Evolutionary conservation across 441 rosid species (phyloP).

Genomic region (Pelargonium australe): DNA sequence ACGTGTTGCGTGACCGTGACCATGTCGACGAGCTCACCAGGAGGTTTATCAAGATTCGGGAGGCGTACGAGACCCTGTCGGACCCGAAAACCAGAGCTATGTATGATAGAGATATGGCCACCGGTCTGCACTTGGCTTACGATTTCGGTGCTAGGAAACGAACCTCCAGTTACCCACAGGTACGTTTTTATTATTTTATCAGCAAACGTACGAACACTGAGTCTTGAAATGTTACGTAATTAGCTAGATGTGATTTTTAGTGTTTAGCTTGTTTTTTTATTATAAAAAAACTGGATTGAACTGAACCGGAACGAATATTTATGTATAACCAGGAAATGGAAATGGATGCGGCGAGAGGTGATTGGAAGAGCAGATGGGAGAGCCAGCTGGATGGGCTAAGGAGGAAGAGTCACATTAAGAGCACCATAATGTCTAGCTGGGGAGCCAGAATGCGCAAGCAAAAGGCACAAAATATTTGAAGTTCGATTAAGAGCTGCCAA

Average conservation of each 20-base stretch:
- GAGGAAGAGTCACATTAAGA: neutral
- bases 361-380: neutral
- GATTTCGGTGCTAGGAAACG: neutral
- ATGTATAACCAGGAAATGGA: neutral
- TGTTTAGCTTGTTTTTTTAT: no score
- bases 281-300: neutral
- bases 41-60: conserved; percentile 14
- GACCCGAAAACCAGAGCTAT: conserved; percentile 9
- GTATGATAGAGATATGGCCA: conserved; percentile 12
- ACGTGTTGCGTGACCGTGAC: conserved; percentile 8
- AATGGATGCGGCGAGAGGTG: neutral
- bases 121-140: neutral
- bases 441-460: no score
- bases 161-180: neutral
- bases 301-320: neutral
- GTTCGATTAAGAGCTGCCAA: no score
- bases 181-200: neutral
- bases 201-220: no score
- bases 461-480: no score
- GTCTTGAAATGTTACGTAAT: neutral
- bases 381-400: neutral
- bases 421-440: no score
- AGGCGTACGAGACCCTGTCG: conserved; percentile 17
- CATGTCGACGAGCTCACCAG: conserved; percentile 1
- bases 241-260: no score